These are phyloP conservation scores for Sphenostylis stenocarpa DNA, from an alignment of 306 rosid species.

Conservation along the genomic window DNA sequence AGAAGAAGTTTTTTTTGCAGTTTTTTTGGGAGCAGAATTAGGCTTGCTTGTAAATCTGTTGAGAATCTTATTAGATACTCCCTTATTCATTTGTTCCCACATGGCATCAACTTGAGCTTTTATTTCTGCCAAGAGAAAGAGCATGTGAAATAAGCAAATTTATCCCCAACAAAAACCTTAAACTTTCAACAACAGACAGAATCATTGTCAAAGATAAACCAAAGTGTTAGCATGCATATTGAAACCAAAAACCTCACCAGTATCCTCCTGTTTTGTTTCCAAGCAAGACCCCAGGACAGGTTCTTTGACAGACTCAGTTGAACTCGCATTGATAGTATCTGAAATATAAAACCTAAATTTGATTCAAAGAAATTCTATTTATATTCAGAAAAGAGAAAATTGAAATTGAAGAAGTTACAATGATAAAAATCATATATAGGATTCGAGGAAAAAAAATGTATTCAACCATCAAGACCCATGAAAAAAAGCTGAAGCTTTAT, in stretches of 20 bases:
- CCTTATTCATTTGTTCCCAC: constrained; percentile 97
- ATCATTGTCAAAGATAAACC: not conserved
- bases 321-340: constrained; percentile 53
- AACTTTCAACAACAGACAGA: constrained; percentile 8
- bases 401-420: not conserved
- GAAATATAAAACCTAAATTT: constrained; percentile 32
- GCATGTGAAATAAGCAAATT: constrained; percentile 22
- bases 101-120: constrained; percentile 80
- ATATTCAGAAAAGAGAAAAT: constrained; percentile 2
- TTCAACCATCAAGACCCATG: not conserved
- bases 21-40: constrained; percentile 40
- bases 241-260: constrained; percentile 49
- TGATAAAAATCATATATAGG: not conserved
- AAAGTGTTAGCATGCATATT: constrained; percentile 5
- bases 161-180: constrained; percentile 5
- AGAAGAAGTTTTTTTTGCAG: constrained; percentile 62
- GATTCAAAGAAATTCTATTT: constrained; percentile 11
- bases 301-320: constrained; percentile 48
- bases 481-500: not conserved
- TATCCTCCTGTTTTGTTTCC: constrained; percentile 46
- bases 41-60: constrained; percentile 54
- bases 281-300: constrained; percentile 41
- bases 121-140: constrained; percentile 47
- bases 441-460: not conserved
- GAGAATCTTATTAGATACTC: constrained; percentile 58